Evolutionary conservation across 2,329 filamentous ascomycete species (phyloP), one percentile per base, ranked within the genome.

Genomic region (Myotisia sp.): DNA sequence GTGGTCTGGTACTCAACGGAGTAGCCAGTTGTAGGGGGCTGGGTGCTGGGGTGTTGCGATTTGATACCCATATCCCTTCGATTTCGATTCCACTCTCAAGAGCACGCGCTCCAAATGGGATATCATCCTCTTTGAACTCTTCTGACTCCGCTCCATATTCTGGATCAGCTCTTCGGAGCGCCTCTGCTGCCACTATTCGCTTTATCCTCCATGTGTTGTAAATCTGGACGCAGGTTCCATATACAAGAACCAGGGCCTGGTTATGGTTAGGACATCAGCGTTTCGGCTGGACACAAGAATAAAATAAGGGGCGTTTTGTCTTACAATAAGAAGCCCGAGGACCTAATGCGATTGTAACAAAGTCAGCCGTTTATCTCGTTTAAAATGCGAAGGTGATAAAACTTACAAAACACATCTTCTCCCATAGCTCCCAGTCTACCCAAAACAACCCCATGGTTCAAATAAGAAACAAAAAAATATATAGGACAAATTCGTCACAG

Each of bases 381-480:
- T 13, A 32, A 14, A 30, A 9, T n/a, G 10, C 18, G 14, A 1
- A 21, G n/a, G 18, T 32, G 7, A 23, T 23, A 6, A 23, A 14
- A 67, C 80, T 66, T 63, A 92, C 85, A 62, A 92, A 83, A 34
- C 76, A 81, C 75, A 93, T 76, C 63, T 92, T 76, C 65, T 90
- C 74, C 85, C 85, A 93, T 48, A 90, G 62, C 46, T 70, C 63
- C 85, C 84, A 92, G 32, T 61, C 65, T 26, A 64, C 49, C 56
- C 80, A 83, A 56, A 84, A 82, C 24, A 17, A 17, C n/a, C 33
- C 37, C 51, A 58, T 59, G n/a, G n/a, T n/a, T n/a, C n/a, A n/a
- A n/a, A n/a, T n/a, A n/a, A n/a, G n/a, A n/a, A n/a, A n/a, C n/a
- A n/a, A n/a, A n/a, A n/a, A n/a, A n/a, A n/a, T n/a, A n/a, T n/a